Evolutionary conservation across 2,329 filamentous ascomycete species (phyloP).

Genomic region (Cladosporium cucumerinum): DNA sequence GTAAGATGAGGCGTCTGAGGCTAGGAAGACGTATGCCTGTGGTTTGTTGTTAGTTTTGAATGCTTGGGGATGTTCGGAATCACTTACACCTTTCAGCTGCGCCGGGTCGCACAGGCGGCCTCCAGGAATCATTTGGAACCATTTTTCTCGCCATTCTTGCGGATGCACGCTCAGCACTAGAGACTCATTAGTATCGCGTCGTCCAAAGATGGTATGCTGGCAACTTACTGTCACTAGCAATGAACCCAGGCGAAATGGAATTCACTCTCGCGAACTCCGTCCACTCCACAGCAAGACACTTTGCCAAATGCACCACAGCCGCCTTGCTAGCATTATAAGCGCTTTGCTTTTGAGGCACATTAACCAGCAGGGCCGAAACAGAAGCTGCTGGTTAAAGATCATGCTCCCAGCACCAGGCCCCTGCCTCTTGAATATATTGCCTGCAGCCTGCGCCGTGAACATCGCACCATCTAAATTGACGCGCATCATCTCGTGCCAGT

Average conservation of each 20-base stretch:
- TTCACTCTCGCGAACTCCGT: conserved; percentile 70
- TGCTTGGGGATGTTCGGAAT: neutral
- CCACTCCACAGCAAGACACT: conserved; percentile 73
- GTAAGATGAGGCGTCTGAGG: conserved; percentile 76
- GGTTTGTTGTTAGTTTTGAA: neutral
- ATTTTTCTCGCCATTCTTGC: conserved; percentile 68
- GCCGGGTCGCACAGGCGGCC: conserved; percentile 67
- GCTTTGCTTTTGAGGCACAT: conserved; percentile 71
- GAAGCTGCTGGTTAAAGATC: conserved; percentile 84
- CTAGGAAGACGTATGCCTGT: conserved; percentile 70
- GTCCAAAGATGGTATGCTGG: neutral
- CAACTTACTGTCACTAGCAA: conserved; percentile 59
- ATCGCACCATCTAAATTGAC: conserved; percentile 90
- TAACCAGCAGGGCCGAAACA: conserved; percentile 75
- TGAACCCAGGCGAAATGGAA: conserved; percentile 72
- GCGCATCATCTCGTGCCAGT: conserved; percentile 54
- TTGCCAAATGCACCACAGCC: conserved; percentile 49
- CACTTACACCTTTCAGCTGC: conserved; percentile 66
- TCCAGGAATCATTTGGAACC: conserved; percentile 63
- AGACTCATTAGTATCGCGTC: neutral
- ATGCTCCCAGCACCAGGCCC: conserved; percentile 69
- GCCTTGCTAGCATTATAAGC: conserved; percentile 43
- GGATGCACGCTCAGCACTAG: conserved; percentile 59
- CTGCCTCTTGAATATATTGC: conserved; percentile 79
- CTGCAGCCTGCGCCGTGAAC: conserved; percentile 75